Evolutionary conservation across 1,284 basidiomycete species (phyloP), one percentile per base, ranked within the genome.

Genomic region (Phaffia rhodozyma): DNA sequence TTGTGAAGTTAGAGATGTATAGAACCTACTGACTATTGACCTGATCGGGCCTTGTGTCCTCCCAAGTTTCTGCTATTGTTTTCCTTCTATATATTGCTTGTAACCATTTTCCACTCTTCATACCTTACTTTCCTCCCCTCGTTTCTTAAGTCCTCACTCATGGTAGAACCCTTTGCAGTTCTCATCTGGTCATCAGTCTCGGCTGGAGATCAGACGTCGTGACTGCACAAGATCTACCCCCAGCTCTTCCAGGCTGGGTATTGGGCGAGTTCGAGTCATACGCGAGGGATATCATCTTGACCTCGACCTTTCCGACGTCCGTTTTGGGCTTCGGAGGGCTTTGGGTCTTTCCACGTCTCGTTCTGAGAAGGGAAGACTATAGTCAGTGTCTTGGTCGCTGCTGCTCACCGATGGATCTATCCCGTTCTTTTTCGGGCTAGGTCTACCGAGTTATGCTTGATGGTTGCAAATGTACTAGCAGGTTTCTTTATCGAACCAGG

Each of bases 231-330:
- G 38, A 43, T 55, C 54, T 23, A 30, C 54, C 54, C 29, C 29
- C 54, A 29, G 54, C 60, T 52, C 60, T 30, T 55, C 55, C 60
- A 52, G 55, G 60, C 60, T 55, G n/a, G 38, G 60, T 55, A 38
- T 43, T 56, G 52, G 54, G 53, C 27, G 47, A 34, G 18, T 23
- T 56, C 55, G 61, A 62, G 61, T 62, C 61, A 62, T 62, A 62
- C 61, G 25, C 47, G 55, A 29, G 61, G 43, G 16, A 62, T 23
- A 62, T 55, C 29, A 58, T 23, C 32, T 47, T 23, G n/a, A n/a
- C 27, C 34, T 23, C 48, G n/a, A 21, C 16, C 29, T 23, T 43
- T 29, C 29, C 48, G 23, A 34, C n/a, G 38, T 29, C n/a, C 38
- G 56, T 47, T 27, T n/a, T 23, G 30, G 32, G 30, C 56, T 23